Evolutionary conservation across 257 asterid genomes (phyloP).

Genomic region (Sherardia arvensis): DNA sequence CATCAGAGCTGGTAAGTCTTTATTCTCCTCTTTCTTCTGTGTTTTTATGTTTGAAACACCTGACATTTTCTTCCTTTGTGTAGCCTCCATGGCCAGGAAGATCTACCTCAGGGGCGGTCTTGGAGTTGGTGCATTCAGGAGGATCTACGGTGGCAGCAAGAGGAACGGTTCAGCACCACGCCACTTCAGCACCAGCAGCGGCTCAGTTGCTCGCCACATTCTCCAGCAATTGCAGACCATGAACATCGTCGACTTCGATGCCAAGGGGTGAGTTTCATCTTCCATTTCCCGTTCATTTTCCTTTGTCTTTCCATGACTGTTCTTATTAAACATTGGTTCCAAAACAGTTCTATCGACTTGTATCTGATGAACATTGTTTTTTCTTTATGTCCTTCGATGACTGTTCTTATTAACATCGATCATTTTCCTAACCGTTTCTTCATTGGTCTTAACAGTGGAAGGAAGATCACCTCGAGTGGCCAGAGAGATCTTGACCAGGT

Average conservation of each 20-base stretch:
- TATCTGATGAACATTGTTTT: no score
- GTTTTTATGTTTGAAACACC: not conserved
- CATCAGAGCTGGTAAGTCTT: constrained; percentile 67
- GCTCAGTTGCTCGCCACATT: constrained; percentile 82
- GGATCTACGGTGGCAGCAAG: constrained; percentile 96
- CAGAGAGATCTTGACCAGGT: constrained; percentile 89
- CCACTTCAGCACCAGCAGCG: constrained; percentile 88
- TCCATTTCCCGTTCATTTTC: no score
- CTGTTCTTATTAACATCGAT: no score
- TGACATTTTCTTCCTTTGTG: not conserved
- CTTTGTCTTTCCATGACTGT: no score
- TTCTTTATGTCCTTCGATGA: no score
- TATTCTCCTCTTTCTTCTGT: no score
- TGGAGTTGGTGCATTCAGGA: constrained; percentile 78
- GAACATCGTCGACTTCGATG: constrained; percentile 62
- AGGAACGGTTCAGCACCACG: constrained; percentile 95
- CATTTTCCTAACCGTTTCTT: not conserved
- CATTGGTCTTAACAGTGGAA: constrained; percentile 48
- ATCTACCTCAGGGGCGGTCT: constrained; percentile 81
- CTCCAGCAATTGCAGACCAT: constrained; percentile 74
- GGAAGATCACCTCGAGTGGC: constrained; percentile 81
- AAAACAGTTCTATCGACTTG: no score
- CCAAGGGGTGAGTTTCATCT: constrained; percentile 56
- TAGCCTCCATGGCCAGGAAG: constrained; percentile 97
- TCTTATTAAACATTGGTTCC: no score